Base-by-base conservation (phyloP, 352 stramenopile species). In the Aphanomyces stellatus region DNA sequence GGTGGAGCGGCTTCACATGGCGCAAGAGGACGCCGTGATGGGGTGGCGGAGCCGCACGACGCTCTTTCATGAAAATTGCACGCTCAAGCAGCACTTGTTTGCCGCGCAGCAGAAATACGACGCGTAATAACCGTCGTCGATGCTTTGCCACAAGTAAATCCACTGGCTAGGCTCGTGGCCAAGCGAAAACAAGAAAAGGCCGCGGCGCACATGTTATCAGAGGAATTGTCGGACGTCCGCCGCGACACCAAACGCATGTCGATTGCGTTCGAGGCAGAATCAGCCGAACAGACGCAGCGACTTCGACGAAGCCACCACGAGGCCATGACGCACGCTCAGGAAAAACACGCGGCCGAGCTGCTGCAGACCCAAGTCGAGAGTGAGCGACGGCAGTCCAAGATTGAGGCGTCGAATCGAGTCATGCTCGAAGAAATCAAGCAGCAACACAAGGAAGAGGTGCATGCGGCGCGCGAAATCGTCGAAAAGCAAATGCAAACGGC, bases 401-500 rank as follows among this genome's bases (percentile, higher is more conserved):
- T 30, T 6, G 49, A 57, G 10, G 25, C 49, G 27, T 7, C 49
- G 17, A 15, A 57, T n/a, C 49, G 49, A 7, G 49, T 57, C 0
- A 33, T 57, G 25, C 49, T 57, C 19, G 49, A 57, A 33, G 49
- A 67, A 24, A 19, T 67, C 28, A 19, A 57, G 4, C 17, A 55
- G 24, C 17, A 37, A 22, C 43, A 46, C 41, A 17, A 19, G 3
- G n/a, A 46, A 19, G 19, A 67, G 22, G 49, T 57, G 11, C 22
- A 41, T 3, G 34, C 33, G 11, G 25, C 43, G 0, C 43, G 49
- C 22, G 33, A 57, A 7, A 19, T 62, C 10, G 24, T 65, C 35
- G 53, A 49, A 34, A 27, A 78, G 72, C 53, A 73, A 74, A 62
- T 78, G 77, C 27, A 71, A 73, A 43, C 64, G 80, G 7, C 49